These are phyloP conservation scores for Mikania micrantha DNA, from an alignment of 129 eudicot species.

Conservation along the genomic window DNA sequence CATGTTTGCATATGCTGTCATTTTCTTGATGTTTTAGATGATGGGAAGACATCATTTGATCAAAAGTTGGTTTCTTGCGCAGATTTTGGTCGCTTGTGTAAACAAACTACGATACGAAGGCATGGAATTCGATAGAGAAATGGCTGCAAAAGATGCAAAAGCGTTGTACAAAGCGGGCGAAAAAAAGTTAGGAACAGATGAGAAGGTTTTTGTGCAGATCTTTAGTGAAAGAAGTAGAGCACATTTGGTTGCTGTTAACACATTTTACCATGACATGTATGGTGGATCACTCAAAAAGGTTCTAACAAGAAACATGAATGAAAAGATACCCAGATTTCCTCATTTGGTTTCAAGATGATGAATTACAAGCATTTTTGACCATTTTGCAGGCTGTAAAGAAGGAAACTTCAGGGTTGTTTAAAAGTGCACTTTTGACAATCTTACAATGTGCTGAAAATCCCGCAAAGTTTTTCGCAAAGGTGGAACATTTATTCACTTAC, in stretches of 20 bases:
- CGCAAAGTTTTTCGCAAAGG: slow-evolving; percentile 58
- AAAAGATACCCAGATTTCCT: background rate
- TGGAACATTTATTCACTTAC: slow-evolving; percentile 12
- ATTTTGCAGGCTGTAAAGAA: slow-evolving; percentile 44
- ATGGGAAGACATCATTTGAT: background rate
- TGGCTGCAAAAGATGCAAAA: slow-evolving; percentile 55
- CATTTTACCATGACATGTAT: slow-evolving; percentile 44
- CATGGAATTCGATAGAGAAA: slow-evolving; percentile 39
- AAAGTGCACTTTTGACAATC: slow-evolving; percentile 42
- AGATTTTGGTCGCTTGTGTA: slow-evolving; percentile 52
- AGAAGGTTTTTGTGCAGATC: slow-evolving; percentile 34
- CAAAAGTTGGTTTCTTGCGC: slow-evolving; percentile 12
- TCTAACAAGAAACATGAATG: slow-evolving; percentile 1
- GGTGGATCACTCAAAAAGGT: slow-evolving; percentile 57
- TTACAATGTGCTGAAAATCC: slow-evolving; percentile 50
- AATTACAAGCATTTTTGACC: background rate
- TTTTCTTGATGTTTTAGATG: background rate
- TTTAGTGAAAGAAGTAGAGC: slow-evolving; percentile 56
- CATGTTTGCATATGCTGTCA: background rate
- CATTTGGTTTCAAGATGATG: background rate
- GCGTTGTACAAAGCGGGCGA: slow-evolving; percentile 59
- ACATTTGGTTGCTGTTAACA: slow-evolving; percentile 43
- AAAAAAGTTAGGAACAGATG: slow-evolving; percentile 55
- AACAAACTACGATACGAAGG: slow-evolving; percentile 49
- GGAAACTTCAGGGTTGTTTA: slow-evolving; percentile 54